phyloP scores from a whole-genome alignment of 2,329 filamentous ascomycete species.

The Alternaria sp. region DNA sequence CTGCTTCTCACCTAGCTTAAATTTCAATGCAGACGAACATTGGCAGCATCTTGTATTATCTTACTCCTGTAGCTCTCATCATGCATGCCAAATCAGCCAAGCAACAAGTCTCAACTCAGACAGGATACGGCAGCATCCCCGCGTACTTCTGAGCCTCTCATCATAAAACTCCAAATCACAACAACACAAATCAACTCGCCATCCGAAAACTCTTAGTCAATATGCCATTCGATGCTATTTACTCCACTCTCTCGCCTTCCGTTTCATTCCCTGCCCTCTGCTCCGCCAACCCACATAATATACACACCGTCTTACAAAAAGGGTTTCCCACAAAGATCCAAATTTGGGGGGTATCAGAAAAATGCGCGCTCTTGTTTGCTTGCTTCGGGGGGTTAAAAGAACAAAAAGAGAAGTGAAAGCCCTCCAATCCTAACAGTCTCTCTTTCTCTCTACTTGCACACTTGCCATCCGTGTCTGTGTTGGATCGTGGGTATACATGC shows the following conservation, averaged over 20 bases:
- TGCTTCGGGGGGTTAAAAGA: neutral
- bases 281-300: neutral
- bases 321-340: constrained; percentile 15
- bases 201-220: neutral
- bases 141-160: neutral
- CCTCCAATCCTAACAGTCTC: neutral
- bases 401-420: neutral
- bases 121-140: fast-evolving
- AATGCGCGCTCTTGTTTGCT: constrained; percentile 18
- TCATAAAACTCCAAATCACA: neutral
- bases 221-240: neutral
- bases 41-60: neutral
- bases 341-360: constrained; percentile 38
- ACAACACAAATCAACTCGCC: neutral
- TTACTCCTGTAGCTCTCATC: neutral
- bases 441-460: neutral
- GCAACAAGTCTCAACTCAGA: neutral
- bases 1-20: neutral
- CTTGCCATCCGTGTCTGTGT: neutral
- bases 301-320: neutral
- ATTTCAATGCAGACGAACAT: neutral
- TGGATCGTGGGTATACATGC: neutral
- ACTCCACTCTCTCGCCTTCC: neutral
- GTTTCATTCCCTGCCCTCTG: neutral
- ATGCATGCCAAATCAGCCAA: neutral